Evolutionary conservation across 164 flowering plant genomes (phyloP), one percentile per base, ranked within the genome.

Genomic region (Chimonanthus salicifolius): DNA sequence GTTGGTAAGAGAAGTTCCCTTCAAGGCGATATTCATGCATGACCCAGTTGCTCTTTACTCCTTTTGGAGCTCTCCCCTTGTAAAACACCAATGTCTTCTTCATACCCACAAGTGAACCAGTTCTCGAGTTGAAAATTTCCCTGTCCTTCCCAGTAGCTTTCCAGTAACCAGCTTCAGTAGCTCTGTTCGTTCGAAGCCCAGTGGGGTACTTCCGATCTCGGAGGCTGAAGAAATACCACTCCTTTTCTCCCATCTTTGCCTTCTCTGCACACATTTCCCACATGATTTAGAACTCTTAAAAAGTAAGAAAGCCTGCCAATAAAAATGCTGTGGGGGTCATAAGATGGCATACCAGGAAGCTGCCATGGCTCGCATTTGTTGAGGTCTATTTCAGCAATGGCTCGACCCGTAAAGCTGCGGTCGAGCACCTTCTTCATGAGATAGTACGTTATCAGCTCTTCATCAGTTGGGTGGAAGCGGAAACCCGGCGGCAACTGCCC

Each of bases 1-100:
- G 1, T 1, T 90, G 94, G 80, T 92, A 94, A 50, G 98, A 84
- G 58, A 92, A 85, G 77, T 92, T 94, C 80, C 97, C 97, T 80
- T 92, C 97, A 33, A 94, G 97, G 43, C 99, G 90, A 82, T 91
- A 95, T 72, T 95, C 99, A 72, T 95, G 99, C 98, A 95, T 91
- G 76, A 95, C 99, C 99, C 99, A 95, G 83, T 93, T 91, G 76
- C 91, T 90, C 71, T 95, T 95, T 72, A 90, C 98, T 2, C 99
- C 99, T 65, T 93, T 95, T 0, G 99, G 99, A 64, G 99, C 99
- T 80, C 99, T 80, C 0, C 99, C 99, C 8, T 87, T 71, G 82
- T 95, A 95, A 78, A 95, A 95, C 7, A 95, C 99, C 20, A 95
- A 81, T 2, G 99, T 95, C 80, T 95, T 95, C 92, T 95, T 95